Evolutionary conservation across 108 stramenopile species (phyloP).

Genomic region (Conticribra weissflogii): DNA sequence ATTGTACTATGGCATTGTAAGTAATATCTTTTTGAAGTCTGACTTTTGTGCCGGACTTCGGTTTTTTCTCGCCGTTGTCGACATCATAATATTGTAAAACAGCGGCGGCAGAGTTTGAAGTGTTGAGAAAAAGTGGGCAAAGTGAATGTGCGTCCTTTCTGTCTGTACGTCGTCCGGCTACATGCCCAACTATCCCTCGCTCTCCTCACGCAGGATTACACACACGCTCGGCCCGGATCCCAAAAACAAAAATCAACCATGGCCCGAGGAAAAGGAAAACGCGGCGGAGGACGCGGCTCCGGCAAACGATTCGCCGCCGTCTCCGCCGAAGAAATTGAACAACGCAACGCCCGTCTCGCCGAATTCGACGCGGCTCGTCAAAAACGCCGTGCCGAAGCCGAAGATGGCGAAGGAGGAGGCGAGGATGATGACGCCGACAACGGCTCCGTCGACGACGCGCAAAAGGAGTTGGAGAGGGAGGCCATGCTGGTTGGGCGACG

Average conservation of each 20-base stretch:
- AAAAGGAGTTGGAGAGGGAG: slow-evolving; percentile 44
- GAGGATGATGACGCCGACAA: slow-evolving; percentile 55
- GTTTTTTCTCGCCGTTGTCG: too few species aligned
- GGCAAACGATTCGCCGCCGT: slow-evolving; percentile 76
- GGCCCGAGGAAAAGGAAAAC: slow-evolving; percentile 82
- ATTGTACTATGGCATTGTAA: too few species aligned
- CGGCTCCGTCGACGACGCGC: slow-evolving; percentile 46
- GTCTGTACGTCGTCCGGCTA: too few species aligned
- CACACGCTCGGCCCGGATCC: too few species aligned
- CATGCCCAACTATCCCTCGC: too few species aligned
- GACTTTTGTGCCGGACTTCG: too few species aligned
- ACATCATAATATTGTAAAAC: too few species aligned
- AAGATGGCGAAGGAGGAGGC: slow-evolving; percentile 58
- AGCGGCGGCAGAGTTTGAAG: too few species aligned
- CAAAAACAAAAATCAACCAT: slow-evolving; percentile 19
- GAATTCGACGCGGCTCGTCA: slow-evolving; percentile 80
- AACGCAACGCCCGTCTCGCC: slow-evolving; percentile 75
- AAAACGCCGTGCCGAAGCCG: slow-evolving; percentile 73
- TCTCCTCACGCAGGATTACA: too few species aligned
- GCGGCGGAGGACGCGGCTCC: slow-evolving; percentile 68
- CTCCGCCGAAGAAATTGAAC: slow-evolving; percentile 89
- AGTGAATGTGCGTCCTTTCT: too few species aligned
- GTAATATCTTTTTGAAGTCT: too few species aligned
- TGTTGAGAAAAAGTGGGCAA: too few species aligned
- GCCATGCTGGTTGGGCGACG: slow-evolving; percentile 53